Evolutionary conservation across 2,329 filamentous ascomycete species (phyloP), one percentile per base, ranked within the genome.

Genomic region (Fonsecaea multimorphosa): DNA sequence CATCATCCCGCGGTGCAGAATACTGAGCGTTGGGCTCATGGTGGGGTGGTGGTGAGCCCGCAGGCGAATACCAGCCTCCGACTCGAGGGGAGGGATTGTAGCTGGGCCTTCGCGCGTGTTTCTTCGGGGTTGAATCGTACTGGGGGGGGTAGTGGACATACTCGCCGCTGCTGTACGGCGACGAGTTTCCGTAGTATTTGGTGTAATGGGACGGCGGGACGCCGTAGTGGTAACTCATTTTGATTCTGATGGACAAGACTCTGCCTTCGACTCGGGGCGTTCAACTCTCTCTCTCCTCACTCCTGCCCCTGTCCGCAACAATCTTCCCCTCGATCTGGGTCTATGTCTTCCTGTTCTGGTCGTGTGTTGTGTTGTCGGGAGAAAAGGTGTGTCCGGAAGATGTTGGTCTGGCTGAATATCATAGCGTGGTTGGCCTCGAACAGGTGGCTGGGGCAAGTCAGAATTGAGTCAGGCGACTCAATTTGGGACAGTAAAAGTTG

Each of bases 51-150:
- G 77, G 77, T 67, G 78, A 78, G 58, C 79, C 79, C 69, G 82
- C 73, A 61, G 72, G 76, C 61, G 76, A 79, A 68, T 81, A 76
- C 74, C 76, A 81, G 64, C 76, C 77, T 57, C 74, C 73, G 7
- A 67, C 58, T 52, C 63, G 61, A 12, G 77, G 73, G 32, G 79
- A 78, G 65, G 78, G 79, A 66, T 76, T 78, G 75, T 84, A 84
- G 71, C 86, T 89, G 69, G 85, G 82, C 71, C 86, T 84, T 74
- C 86, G 84, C 34, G 79, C 76, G 76, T 88, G 86, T 68, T 79
- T 79, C 74, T 84, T 84, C 54, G 83, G 76, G 49, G 79, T 79
- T 61, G 74, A 77, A 66, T 70, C 68, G 58, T 72, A 68, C 57
- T 70, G 67, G n/a, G 71, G 66, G 14, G 66, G 65, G 58, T 73